Conservation (phyloP, 2,329 filamentous ascomycete genomes). For the Cyanodermella asteris region DNA sequence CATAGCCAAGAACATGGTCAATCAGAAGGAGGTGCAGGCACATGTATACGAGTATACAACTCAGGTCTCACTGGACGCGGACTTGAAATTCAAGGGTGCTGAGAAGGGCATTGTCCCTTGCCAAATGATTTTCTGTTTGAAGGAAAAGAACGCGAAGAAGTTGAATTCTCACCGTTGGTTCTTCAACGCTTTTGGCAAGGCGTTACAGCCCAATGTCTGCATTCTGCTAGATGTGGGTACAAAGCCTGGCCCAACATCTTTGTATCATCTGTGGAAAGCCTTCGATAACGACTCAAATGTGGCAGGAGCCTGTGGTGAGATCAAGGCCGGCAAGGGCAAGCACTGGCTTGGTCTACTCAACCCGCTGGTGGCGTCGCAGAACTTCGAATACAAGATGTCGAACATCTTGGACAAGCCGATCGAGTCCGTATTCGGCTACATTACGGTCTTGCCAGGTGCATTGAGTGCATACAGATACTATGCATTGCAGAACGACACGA, state of each 20-base stretch:
- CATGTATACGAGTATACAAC: conserved; percentile 99
- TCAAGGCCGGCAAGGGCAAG: conserved; percentile 88
- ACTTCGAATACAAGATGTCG: conserved; percentile 99
- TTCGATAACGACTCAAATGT: conserved; percentile 97
- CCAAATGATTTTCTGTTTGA: conserved; percentile 95
- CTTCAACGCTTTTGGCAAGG: conserved; percentile 90
- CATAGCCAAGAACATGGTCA: conserved; percentile 96
- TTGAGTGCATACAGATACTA: conserved; percentile 91
- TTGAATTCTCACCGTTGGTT: conserved; percentile 98
- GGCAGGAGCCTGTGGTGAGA: conserved; percentile 88
- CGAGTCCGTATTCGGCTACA: conserved; percentile 94
- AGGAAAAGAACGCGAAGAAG: conserved; percentile 95
- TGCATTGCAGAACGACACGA: conserved; percentile 88
- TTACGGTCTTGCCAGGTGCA: conserved; percentile 86
- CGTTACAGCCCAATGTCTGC: conserved; percentile 87
- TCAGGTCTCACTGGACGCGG: conserved; percentile 83
- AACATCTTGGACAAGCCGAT: conserved; percentile 96
- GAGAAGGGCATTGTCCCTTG: conserved; percentile 97
- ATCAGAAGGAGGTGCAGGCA: conserved; percentile 81
- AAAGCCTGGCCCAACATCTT: conserved; percentile 62
- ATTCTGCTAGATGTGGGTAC: conserved; percentile 94
- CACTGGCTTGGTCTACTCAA: conserved; percentile 69
- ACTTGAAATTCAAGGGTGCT: conserved; percentile 95
- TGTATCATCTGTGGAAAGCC: conserved; percentile 98
- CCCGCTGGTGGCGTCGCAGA: conserved; percentile 85